phyloP scores from a whole-genome alignment of 1,284 basidiomycete genomes.

The Mrakiaceae sp. region DNA sequence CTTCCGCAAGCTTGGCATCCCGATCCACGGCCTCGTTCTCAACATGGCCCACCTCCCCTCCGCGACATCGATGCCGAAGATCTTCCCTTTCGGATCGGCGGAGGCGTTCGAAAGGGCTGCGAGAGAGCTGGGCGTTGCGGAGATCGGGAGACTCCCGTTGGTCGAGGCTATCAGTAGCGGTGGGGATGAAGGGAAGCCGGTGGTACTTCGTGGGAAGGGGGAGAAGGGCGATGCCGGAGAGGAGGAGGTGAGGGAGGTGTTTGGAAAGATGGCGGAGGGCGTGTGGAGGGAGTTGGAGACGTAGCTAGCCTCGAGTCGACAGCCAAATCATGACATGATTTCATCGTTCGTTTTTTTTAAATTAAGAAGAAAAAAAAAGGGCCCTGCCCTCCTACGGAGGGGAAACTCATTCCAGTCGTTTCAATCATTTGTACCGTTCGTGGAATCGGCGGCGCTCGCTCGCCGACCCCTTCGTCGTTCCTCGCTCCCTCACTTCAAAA shows the following conservation, averaged over 20 bases:
- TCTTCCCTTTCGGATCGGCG: constrained; percentile 69
- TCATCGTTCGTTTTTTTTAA: too few relatives aligned
- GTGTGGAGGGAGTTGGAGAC: constrained; percentile 24
- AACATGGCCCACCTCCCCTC: constrained; percentile 89
- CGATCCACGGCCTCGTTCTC: constrained; percentile 81
- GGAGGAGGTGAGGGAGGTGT: constrained; percentile 27
- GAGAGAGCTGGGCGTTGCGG: constrained; percentile 46
- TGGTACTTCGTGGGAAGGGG: constrained; percentile 32
- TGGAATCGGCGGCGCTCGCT: too few relatives aligned
- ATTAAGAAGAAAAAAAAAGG: too few relatives aligned
- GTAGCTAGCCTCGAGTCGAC: too few relatives aligned
- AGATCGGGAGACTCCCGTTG: constrained; percentile 78
- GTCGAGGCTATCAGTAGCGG: constrained; percentile 62
- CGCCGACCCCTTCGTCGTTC: too few relatives aligned
- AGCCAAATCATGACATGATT: too few relatives aligned
- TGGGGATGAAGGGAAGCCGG: constrained; percentile 57
- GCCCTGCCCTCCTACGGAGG: too few relatives aligned
- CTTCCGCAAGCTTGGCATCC: constrained; percentile 81
- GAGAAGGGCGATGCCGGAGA: constrained; percentile 19
- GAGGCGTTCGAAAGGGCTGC: constrained; percentile 56
- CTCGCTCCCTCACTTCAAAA: too few relatives aligned
- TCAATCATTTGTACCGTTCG: too few relatives aligned
- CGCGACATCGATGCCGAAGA: constrained; percentile 55
- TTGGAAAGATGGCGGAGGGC: constrained; percentile 25
- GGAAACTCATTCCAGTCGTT: too few relatives aligned